Evolutionary conservation across 306 rosid species (phyloP).

Genomic region (Oemleria cerasiformis): DNA sequence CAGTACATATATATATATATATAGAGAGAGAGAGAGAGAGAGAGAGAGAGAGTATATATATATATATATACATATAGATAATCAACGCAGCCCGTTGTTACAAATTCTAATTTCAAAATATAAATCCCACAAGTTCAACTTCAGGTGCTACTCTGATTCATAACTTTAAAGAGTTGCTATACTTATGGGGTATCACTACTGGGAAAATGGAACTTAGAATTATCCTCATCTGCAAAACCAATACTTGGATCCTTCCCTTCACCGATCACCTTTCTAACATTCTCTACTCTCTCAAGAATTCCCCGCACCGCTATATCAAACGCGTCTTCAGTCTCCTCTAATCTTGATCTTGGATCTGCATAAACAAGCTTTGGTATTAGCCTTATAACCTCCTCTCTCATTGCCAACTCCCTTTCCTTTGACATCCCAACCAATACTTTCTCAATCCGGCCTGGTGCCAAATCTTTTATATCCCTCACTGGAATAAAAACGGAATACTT

Average conservation of each 20-base stretch:
- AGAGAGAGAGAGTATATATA: no score
- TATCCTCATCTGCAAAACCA: conserved; percentile 79
- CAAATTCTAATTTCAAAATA: no score
- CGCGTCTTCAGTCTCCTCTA: conserved; percentile 57
- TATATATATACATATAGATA: no score
- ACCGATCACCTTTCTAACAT: conserved; percentile 48
- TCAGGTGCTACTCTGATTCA: no score
- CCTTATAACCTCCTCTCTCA: conserved; percentile 76
- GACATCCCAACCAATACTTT: conserved; percentile 45
- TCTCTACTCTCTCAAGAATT: conserved; percentile 61
- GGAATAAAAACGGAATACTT: conserved; percentile 72
- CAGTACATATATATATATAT: no score
- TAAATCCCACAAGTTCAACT: no score
- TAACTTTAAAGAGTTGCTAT: no score
- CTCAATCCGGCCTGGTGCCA: conserved; percentile 47
- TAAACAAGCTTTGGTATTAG: conserved; percentile 64
- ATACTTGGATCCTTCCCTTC: conserved; percentile 72
- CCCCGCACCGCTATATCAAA: conserved; percentile 76
- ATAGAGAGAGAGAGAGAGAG: no score
- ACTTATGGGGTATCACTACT: no score
- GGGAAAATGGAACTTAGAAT: conserved; percentile 71
- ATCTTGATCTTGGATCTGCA: conserved; percentile 54
- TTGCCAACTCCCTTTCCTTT: conserved; percentile 41
- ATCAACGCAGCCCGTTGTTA: no score
- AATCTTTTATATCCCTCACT: conserved; percentile 52